Base-by-base conservation (phyloP, 805 yeast genomes). In the Candida tammaniensis region DNA sequence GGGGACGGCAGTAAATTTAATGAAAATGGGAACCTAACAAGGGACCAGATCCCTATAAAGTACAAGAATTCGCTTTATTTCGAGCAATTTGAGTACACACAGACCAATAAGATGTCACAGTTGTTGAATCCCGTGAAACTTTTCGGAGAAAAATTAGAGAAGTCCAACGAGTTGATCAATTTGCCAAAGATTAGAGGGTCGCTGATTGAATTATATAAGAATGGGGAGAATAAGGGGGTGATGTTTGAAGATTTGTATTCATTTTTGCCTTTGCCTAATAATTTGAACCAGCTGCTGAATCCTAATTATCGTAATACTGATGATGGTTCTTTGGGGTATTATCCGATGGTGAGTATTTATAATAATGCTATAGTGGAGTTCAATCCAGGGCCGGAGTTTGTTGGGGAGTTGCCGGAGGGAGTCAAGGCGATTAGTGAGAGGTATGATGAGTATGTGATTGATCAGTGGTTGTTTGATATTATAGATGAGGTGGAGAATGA, bases 41-140 rank as follows among this genome's bases (percentile, higher is more conserved):
- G 98, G 36, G 97, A 88, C 49, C 87, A 91, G 49, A 81, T 85
- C 33, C 96, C 97, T 1, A 85, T 93, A 32, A 73, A 83, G 47
- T 87, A 83, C 59, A 85, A 82, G 51, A 80, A 75, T 38, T 80
- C 81, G 30, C 61, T 86, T 17, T 88, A 77, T 59, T 88, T 80
- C 54, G 99, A 93, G 54, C 86, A 82, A 48, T 81, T 78, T 39
- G 97, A 93, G 54, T 86, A 84, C 50, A 73, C 79, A 4, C 61
- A 78, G 3, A 75, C 86, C 0, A 80, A 76, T 43, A 72, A 70
- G 22, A 81, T 85, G 83, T 84, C 82, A 28, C 89, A 83, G 50
- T 59, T 83, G 35, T 61, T 85, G 36, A 78, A 82, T 40, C 89
- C 89, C 1, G 80, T 80, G 25, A 78, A 79, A 1, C 78, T 80